Conservation (phyloP, 108 stramenopile genomes). For the Cyclotella kingstonii region DNA sequence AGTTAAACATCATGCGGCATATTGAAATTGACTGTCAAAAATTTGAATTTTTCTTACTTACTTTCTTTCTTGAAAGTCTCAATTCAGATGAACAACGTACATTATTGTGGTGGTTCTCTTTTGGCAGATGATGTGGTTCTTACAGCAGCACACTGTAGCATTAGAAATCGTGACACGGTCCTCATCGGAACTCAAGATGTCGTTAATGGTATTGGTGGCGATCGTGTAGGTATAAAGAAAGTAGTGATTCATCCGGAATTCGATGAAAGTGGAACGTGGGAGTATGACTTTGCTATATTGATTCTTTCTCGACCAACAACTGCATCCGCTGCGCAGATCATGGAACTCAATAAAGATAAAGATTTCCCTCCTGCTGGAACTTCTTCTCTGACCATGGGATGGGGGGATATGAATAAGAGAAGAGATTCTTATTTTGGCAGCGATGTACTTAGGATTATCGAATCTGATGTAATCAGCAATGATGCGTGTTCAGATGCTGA, state of each 20-base stretch:
- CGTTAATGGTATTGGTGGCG: background rate
- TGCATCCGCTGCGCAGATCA: background rate
- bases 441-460: conserved; percentile 2
- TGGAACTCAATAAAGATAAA: background rate
- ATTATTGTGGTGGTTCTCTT: conserved; percentile 2
- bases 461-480: conserved; percentile 5
- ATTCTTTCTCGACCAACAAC: background rate
- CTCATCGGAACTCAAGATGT: background rate
- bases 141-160: conserved; percentile 6
- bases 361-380: conserved; percentile 1
- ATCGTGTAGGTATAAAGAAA: background rate
- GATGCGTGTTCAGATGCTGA: conserved; percentile 5
- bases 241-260: background rate
- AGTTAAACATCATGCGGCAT: too few species aligned
- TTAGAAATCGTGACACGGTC: background rate
- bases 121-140: conserved; percentile 7
- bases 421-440: background rate
- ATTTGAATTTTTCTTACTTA: background rate
- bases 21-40: background rate
- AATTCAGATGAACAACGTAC: background rate
- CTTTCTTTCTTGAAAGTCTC: background rate
- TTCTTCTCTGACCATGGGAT: background rate
- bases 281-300: conserved; percentile 6
- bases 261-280: background rate
- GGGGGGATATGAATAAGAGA: conserved; percentile 8